Percentiles rank a stretch among this genome's conserved stretches.
Conservation (phyloP, 208 protist species). For the Wallacemonas sp. region DNA sequence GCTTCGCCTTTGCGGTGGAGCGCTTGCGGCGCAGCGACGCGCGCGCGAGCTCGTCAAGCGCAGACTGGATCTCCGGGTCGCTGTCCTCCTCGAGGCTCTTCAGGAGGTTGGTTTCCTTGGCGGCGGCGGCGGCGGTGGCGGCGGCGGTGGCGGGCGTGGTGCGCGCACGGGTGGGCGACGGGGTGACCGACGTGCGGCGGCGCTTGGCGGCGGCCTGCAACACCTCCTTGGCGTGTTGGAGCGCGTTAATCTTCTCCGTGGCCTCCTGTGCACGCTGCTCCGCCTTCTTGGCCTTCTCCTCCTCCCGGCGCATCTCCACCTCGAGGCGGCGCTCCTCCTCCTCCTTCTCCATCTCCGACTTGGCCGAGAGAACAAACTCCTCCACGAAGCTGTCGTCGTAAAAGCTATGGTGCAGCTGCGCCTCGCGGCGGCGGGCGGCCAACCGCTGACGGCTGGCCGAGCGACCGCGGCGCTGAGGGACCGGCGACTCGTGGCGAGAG, state of each 20-base stretch:
- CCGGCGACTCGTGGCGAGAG: slow-evolving; percentile 26
- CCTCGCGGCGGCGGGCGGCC: slow-evolving; percentile 64
- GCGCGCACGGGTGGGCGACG: slow-evolving; percentile 37
- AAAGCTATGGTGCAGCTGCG: slow-evolving; percentile 82
- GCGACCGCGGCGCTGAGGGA: slow-evolving; percentile 42
- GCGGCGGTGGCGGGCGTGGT: slow-evolving; percentile 34
- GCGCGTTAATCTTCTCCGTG: slow-evolving; percentile 52
- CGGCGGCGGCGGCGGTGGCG: slow-evolving; percentile 7
- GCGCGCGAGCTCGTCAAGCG: slow-evolving; percentile 41
- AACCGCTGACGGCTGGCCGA: slow-evolving; percentile 85
- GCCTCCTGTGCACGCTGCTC: slow-evolving; percentile 46
- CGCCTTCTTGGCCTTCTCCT: slow-evolving; percentile 43
- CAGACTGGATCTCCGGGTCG: slow-evolving; percentile 60
- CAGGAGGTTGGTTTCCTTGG: slow-evolving; percentile 34
- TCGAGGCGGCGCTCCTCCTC: slow-evolving; percentile 37
- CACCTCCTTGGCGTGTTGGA: slow-evolving; percentile 79
- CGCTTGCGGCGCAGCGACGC: slow-evolving; percentile 22
- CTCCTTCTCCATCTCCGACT: slow-evolving; percentile 47
- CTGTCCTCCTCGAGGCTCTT: slow-evolving; percentile 46
- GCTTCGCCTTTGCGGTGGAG: slow-evolving; percentile 16
- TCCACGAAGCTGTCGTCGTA: slow-evolving; percentile 92
- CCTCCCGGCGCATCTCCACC: slow-evolving; percentile 38
- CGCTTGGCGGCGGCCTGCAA: slow-evolving; percentile 57
- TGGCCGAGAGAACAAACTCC: slow-evolving; percentile 71
- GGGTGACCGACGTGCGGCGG: slow-evolving; percentile 47